phyloP scores from a whole-genome alignment of 2,329 filamentous ascomycete genomes.

The Phialemonium atrogriseum region DNA sequence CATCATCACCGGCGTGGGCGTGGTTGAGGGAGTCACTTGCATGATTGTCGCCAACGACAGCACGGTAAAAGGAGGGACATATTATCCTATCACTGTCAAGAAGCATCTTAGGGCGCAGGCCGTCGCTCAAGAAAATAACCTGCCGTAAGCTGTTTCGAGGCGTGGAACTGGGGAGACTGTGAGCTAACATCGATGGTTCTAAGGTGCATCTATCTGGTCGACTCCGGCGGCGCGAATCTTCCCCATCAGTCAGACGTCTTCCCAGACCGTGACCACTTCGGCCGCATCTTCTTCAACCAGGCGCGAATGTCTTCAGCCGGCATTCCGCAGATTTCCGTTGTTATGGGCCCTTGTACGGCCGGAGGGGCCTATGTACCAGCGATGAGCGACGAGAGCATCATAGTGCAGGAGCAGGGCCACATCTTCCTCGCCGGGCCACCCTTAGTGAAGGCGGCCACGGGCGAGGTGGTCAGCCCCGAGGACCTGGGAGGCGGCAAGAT shows the following conservation, averaged over 20 bases:
- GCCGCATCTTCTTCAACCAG: conserved; percentile 97
- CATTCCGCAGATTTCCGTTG: conserved; percentile 88
- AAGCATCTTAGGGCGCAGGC: conserved; percentile 92
- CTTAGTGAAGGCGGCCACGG: conserved; percentile 90
- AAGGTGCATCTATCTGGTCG: conserved; percentile 88
- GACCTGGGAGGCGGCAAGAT: conserved; percentile 84
- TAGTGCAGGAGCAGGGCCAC: conserved; percentile 90
- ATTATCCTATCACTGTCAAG: conserved; percentile 95
- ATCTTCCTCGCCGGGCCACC: conserved; percentile 95
- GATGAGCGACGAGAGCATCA: conserved; percentile 97
- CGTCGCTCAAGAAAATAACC: conserved; percentile 78
- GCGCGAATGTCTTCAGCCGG: conserved; percentile 82
- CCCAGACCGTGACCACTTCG: conserved; percentile 89
- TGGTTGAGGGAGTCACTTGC: conserved; percentile 83
- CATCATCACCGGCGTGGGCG: conserved; percentile 87
- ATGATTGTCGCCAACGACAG: conserved; percentile 94
- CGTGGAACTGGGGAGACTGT: background rate
- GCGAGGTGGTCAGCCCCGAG: conserved; percentile 83
- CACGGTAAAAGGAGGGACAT: conserved; percentile 94
- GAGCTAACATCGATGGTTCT: conserved; percentile 4
- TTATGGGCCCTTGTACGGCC: conserved; percentile 96
- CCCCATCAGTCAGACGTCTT: conserved; percentile 95
- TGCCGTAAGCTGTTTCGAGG: conserved; percentile 41
- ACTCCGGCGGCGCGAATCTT: conserved; percentile 90
- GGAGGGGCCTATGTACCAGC: conserved; percentile 93